These are phyloP conservation scores for Xerocomellus amylosporus DNA, from an alignment of 768 basidiomycete species.

Conservation along the genomic window DNA sequence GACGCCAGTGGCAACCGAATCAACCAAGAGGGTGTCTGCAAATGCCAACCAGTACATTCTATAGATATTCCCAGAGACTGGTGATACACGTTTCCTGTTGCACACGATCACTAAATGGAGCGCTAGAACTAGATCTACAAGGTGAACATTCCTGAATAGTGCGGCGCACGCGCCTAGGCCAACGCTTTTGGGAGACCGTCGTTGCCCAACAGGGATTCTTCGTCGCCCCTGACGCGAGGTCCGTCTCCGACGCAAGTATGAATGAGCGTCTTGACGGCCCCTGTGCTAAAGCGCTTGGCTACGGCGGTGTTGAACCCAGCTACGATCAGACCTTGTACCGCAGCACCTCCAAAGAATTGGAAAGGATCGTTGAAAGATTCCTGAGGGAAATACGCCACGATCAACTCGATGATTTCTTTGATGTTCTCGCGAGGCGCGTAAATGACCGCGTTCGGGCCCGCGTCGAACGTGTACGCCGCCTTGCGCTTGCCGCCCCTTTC, in stretches of 20 bases:
- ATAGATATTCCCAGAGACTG: neutral
- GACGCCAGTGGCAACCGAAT: too few relatives aligned
- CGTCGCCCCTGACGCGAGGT: constrained; percentile 62
- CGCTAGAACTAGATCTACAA: neutral
- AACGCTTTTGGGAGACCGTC: constrained; percentile 68
- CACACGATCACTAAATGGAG: neutral
- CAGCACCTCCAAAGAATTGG: constrained; percentile 48
- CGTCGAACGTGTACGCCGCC: constrained; percentile 99
- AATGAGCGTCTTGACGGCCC: constrained; percentile 85
- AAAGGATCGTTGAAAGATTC: constrained; percentile 75
- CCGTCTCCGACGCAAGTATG: constrained; percentile 94
- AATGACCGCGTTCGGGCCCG: constrained; percentile 97
- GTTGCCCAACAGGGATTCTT: constrained; percentile 62
- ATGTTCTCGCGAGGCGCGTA: constrained; percentile 81
- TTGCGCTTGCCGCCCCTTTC: constrained; percentile 57
- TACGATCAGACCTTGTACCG: constrained; percentile 50
- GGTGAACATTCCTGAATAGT: neutral
- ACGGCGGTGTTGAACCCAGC: constrained; percentile 79
- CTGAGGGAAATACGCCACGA: constrained; percentile 87
- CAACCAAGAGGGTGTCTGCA: neutral
- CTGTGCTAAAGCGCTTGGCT: constrained; percentile 66
- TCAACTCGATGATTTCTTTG: constrained; percentile 69
- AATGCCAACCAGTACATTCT: neutral
- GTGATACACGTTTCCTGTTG: constrained; percentile 4
- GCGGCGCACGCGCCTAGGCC: constrained; percentile 27